A percentile compares a stretch with the other conserved stretches of the same genome.
Evolutionary conservation across 495 filamentous ascomycete genomes (phyloP).

Genomic region (Neurospora sp.): DNA sequence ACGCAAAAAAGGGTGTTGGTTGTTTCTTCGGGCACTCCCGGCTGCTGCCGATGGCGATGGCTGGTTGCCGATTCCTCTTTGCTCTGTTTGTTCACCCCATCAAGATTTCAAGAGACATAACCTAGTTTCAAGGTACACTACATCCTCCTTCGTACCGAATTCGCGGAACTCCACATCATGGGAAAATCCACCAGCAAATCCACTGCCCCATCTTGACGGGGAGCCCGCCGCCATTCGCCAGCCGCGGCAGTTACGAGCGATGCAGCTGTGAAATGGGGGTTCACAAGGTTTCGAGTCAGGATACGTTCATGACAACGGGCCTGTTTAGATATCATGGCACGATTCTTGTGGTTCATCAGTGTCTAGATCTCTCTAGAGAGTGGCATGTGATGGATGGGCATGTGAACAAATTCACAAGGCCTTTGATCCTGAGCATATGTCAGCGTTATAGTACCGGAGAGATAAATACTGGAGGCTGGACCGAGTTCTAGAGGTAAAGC

Average conservation of each 20-base stretch:
- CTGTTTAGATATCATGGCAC: background rate
- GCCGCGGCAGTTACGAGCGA: background rate
- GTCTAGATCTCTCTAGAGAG: background rate
- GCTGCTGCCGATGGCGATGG: background rate
- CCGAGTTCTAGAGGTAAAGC: background rate
- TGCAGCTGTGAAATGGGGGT: background rate
- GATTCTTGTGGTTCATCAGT: background rate
- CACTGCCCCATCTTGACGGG: background rate
- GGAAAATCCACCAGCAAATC: background rate
- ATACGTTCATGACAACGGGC: background rate
- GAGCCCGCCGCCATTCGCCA: background rate
- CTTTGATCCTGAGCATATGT: background rate
- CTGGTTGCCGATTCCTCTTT: background rate
- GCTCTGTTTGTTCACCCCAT: background rate
- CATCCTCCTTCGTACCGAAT: background rate
- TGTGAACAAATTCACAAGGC: background rate
- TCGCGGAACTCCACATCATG: background rate
- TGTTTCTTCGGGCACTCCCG: background rate
- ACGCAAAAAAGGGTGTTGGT: background rate
- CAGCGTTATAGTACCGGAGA: background rate
- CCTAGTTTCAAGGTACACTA: background rate
- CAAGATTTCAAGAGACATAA: background rate
- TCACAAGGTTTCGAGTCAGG: background rate
- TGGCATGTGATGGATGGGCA: background rate
- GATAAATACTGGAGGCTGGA: background rate